Percentiles rank a stretch among this genome's conserved stretches.
Evolutionary conservation across 176 grass and related monocot species (phyloP).

Genomic region (Eleusine coracana): DNA sequence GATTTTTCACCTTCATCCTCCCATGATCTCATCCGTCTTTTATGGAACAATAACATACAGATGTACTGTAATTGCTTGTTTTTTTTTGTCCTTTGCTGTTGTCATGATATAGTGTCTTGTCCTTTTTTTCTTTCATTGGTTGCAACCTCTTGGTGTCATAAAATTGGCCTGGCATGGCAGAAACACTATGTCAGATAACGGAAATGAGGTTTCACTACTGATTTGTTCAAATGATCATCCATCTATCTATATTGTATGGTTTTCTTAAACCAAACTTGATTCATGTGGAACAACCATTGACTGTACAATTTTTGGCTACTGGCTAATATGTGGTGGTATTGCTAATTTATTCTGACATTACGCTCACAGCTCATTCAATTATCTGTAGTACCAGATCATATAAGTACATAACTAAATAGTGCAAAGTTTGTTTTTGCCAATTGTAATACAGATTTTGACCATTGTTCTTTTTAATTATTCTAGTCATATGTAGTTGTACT

Average conservation of each 20-base stretch:
- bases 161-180: constrained; percentile 1
- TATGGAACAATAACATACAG: neutral
- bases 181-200: constrained; percentile 3
- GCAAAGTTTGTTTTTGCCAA: neutral
- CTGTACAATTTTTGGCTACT: neutral
- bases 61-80: neutral
- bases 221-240: constrained; percentile 1
- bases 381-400: constrained; percentile 16
- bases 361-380: constrained; percentile 9
- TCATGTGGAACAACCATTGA: neutral
- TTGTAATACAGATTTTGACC: neutral
- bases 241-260: neutral
- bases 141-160: neutral
- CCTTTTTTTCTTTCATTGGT: neutral
- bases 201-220: neutral
- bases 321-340: neutral
- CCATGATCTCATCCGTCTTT: neutral
- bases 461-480: constrained; percentile 2
- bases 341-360: neutral
- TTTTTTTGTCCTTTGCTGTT: constrained; percentile 12
- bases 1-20: neutral
- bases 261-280: constrained; percentile 12
- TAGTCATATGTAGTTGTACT: constrained; percentile 14
- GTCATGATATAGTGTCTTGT: neutral
- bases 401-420: neutral